phyloP scores from a whole-genome alignment of 164 flowering plant species.

The Warburgia ugandensis region DNA sequence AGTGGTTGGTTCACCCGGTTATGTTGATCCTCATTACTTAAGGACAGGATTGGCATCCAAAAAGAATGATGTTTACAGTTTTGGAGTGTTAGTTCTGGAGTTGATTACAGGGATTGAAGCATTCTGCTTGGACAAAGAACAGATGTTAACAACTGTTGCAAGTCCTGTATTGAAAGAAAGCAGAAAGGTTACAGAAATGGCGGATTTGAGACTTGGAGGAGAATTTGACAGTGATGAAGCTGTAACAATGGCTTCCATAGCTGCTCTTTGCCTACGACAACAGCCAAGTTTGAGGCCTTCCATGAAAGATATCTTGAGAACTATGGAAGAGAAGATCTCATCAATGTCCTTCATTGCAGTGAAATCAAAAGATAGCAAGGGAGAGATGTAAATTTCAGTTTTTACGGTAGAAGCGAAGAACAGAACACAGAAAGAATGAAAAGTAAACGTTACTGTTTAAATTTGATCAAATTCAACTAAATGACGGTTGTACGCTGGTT shows the following conservation, averaged over 20 bases:
- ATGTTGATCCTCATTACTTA: slow-evolving; percentile 65
- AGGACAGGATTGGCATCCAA: slow-evolving; percentile 68
- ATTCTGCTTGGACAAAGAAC: slow-evolving; percentile 30
- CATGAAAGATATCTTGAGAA: slow-evolving; percentile 33
- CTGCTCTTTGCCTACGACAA: slow-evolving; percentile 34
- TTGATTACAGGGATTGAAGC: slow-evolving; percentile 66
- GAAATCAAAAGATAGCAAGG: neutral
- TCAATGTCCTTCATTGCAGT: slow-evolving; percentile 11
- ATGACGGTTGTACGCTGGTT: too few species aligned
- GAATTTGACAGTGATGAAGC: slow-evolving; percentile 36
- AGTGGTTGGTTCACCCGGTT: slow-evolving; percentile 71
- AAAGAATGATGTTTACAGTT: slow-evolving; percentile 74
- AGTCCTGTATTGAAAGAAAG: slow-evolving; percentile 22
- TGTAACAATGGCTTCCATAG: slow-evolving; percentile 24
- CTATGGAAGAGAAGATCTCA: slow-evolving; percentile 24
- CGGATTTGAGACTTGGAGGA: slow-evolving; percentile 39
- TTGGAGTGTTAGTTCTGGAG: slow-evolving; percentile 63
- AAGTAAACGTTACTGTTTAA: too few species aligned
- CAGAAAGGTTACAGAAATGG: slow-evolving; percentile 27
- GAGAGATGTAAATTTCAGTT: neutral
- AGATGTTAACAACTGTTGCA: slow-evolving; percentile 25
- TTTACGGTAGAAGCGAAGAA: too few species aligned
- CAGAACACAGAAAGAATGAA: neutral
- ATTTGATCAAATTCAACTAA: too few species aligned
- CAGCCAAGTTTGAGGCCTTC: slow-evolving; percentile 51